phyloP scores from a whole-genome alignment of 768 basidiomycete species.

The Russula emetica region DNA sequence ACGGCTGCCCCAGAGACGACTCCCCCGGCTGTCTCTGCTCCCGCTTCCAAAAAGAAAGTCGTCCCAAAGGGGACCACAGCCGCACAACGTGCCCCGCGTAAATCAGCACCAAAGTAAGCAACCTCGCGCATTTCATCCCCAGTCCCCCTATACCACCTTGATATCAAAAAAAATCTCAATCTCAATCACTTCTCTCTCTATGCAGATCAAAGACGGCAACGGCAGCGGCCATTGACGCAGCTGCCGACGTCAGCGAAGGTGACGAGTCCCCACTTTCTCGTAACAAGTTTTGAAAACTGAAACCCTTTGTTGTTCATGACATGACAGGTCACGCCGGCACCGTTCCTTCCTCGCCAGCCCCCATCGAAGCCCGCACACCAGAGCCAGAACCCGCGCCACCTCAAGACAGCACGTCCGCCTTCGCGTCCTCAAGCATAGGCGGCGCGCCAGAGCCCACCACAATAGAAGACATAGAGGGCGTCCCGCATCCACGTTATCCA shows the following conservation, averaged over 20 bases:
- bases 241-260: slow-evolving; percentile 21
- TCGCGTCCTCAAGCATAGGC: neutral
- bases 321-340: slow-evolving; percentile 27
- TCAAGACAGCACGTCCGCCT: neutral
- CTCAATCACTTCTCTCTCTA: neutral
- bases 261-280: neutral
- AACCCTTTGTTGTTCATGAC: neutral
- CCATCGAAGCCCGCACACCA: slow-evolving; percentile 16
- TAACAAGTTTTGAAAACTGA: neutral
- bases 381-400: slow-evolving; percentile 12
- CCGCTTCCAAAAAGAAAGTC: slow-evolving; percentile 31
- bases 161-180: neutral
- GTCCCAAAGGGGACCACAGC: slow-evolving; percentile 30
- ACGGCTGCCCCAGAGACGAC: slow-evolving; percentile 17
- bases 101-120: slow-evolving; percentile 33
- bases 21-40: slow-evolving; percentile 11
- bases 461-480: slow-evolving; percentile 47
- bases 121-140: neutral
- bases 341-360: slow-evolving; percentile 27
- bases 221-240: slow-evolving; percentile 1
- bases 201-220: slow-evolving; percentile 6
- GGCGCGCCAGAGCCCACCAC: slow-evolving; percentile 12
- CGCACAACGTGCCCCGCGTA: slow-evolving; percentile 33
- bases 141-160: neutral
- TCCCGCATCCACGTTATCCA: slow-evolving; percentile 68